A percentile compares a stretch with the other conserved stretches of the same genome.
phyloP scores from a whole-genome alignment of 768 basidiomycete genomes.

The Tulasnella sp. region DNA sequence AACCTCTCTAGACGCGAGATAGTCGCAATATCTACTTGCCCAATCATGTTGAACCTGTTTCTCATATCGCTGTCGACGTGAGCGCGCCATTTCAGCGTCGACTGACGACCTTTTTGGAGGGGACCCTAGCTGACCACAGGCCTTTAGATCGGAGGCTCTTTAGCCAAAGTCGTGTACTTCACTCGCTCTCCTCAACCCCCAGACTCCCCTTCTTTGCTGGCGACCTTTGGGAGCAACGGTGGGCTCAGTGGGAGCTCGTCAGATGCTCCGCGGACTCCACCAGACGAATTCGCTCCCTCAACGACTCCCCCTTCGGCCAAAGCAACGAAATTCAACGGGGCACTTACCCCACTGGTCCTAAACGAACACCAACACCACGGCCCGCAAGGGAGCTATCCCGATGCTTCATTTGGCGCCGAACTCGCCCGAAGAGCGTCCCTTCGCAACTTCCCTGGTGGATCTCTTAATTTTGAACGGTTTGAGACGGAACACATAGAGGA shows the following conservation, averaged over 20 bases:
- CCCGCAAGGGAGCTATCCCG: constrained; percentile 24
- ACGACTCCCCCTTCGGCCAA: neutral
- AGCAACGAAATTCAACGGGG: constrained; percentile 46
- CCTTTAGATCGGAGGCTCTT: constrained; percentile 83
- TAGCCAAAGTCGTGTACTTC: constrained; percentile 98
- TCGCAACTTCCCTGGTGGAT: constrained; percentile 87
- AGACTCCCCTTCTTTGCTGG: constrained; percentile 56
- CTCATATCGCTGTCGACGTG: constrained; percentile 95
- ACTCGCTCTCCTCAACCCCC: constrained; percentile 85
- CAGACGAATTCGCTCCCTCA: neutral
- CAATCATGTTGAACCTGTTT: constrained; percentile 94
- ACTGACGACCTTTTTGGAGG: constrained; percentile 5
- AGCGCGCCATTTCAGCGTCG: constrained; percentile 33
- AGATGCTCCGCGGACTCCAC: constrained; percentile 27
- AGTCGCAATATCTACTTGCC: constrained; percentile 96
- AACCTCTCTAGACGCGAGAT: constrained; percentile 61
- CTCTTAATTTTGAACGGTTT: constrained; percentile 95
- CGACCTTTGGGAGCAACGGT: neutral
- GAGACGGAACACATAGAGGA: constrained; percentile 82
- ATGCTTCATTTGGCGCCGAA: constrained; percentile 44
- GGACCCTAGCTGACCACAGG: constrained; percentile 5
- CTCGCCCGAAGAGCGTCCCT: constrained; percentile 63
- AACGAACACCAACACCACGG: constrained; percentile 37
- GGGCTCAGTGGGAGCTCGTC: constrained; percentile 25
- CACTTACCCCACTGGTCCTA: constrained; percentile 75